Conservation (phyloP, 2,329 filamentous ascomycete species). For the Tolypocladium album region DNA sequence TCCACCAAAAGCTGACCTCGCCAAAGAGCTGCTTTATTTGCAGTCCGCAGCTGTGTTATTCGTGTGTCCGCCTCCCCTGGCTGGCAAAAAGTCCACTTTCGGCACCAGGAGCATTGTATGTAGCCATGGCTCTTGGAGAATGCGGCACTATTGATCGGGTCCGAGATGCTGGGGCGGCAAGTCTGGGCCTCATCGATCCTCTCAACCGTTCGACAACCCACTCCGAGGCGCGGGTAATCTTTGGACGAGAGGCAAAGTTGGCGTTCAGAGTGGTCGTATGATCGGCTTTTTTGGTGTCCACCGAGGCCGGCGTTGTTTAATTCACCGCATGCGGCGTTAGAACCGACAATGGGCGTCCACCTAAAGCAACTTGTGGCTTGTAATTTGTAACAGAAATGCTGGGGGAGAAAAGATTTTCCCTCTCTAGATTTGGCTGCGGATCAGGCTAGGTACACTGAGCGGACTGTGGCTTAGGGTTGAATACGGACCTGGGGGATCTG, state of each 20-base stretch:
- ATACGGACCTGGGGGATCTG: neutral
- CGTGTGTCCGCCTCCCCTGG: neutral
- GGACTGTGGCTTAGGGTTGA: neutral
- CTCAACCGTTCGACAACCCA: neutral
- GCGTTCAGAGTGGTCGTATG: neutral
- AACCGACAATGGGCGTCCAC: neutral
- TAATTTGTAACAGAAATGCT: neutral
- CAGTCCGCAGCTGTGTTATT: neutral
- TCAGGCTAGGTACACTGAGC: neutral
- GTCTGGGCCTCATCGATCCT: neutral
- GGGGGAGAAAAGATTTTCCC: neutral
- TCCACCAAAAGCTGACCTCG: neutral
- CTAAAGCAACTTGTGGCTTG: neutral
- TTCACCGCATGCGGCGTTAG: neutral
- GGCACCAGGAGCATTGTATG: neutral
- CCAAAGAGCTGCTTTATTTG: neutral
- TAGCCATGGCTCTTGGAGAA: neutral
- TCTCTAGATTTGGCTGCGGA: neutral
- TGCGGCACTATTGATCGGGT: neutral
- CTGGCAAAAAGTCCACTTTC: neutral
- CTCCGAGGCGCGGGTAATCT: neutral
- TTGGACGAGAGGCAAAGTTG: neutral
- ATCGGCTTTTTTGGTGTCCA: neutral
- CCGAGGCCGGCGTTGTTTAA: neutral
- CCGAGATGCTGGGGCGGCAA: neutral